phyloP scores from a whole-genome alignment of 176 grass and related monocot species.

The Leersia perrieri region DNA sequence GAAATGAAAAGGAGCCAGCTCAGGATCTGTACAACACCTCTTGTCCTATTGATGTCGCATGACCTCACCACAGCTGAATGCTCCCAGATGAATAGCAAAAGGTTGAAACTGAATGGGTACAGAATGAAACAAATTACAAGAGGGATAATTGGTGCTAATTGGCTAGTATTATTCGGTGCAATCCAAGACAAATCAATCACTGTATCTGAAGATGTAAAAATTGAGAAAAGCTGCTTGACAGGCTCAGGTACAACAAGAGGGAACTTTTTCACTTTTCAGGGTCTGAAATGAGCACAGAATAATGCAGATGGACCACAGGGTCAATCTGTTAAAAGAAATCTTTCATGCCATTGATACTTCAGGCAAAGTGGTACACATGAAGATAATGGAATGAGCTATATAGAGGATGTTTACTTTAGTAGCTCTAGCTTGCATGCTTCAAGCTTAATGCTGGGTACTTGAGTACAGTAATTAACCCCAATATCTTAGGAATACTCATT shows the following conservation, averaged over 20 bases:
- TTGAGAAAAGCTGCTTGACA: neutral
- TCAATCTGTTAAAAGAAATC: neutral
- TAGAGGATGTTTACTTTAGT: neutral
- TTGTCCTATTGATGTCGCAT: neutral
- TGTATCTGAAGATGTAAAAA: neutral
- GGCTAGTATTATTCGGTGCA: neutral
- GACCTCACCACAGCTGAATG: neutral
- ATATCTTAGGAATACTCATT: too few relatives aligned
- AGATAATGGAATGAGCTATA: neutral
- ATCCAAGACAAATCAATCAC: neutral
- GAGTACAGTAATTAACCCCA: neutral
- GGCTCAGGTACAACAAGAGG: neutral
- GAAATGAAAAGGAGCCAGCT: neutral
- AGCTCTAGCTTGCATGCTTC: neutral
- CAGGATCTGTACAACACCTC: neutral
- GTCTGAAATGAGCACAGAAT: neutral
- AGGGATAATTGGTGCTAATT: neutral
- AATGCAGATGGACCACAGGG: conserved; percentile 1
- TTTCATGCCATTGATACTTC: neutral
- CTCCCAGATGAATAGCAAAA: neutral
- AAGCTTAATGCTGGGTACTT: neutral
- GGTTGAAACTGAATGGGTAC: neutral
- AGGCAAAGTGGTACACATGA: neutral
- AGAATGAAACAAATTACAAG: neutral
- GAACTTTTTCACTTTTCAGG: conserved; percentile 1